These are phyloP conservation scores for Alectoria sarmentosa DNA, from an alignment of 495 filamentous ascomycete species.

Conservation along the genomic window DNA sequence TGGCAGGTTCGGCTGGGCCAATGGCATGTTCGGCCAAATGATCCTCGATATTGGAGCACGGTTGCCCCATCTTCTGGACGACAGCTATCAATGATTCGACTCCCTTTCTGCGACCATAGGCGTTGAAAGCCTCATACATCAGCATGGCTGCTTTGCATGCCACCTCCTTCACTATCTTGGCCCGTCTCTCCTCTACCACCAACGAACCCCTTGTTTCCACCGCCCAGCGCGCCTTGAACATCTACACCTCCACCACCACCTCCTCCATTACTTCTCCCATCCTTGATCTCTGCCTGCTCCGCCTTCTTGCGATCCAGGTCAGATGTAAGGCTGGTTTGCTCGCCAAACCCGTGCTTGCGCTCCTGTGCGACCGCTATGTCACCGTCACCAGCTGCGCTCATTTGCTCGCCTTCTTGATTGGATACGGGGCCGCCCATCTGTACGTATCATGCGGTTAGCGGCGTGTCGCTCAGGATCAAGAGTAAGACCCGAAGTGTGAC, in stretches of 20 bases:
- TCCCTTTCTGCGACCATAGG: not conserved
- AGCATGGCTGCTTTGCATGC: conserved; percentile 14
- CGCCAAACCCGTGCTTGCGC: conserved; percentile 34
- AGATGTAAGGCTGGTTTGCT: conserved; percentile 33
- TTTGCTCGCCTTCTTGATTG: conserved; percentile 48
- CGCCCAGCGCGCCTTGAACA: conserved; percentile 24
- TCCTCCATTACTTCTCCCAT: conserved; percentile 24
- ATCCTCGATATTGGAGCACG: conserved; percentile 49
- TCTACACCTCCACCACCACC: conserved; percentile 19
- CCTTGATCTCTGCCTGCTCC: conserved; percentile 40
- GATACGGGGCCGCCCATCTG: conserved; percentile 29
- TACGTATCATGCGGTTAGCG: not conserved
- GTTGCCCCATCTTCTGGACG: conserved; percentile 39
- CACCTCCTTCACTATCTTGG: conserved; percentile 10
- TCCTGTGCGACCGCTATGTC: conserved; percentile 44
- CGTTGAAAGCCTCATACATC: not conserved
- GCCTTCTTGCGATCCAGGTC: conserved; percentile 41
- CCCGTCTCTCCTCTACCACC: not conserved
- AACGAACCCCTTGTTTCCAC: conserved; percentile 16
- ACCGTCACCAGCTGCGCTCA: conserved; percentile 48
- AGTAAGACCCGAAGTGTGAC: conserved; percentile 20
- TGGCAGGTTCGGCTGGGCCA: conserved; percentile 59
- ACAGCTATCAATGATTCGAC: conserved; percentile 18
- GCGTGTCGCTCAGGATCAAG: not conserved
- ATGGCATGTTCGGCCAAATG: conserved; percentile 61